Conservation (phyloP, 192 early-diverging fungal genomes). For the Funneliformis mosseae region DNA sequence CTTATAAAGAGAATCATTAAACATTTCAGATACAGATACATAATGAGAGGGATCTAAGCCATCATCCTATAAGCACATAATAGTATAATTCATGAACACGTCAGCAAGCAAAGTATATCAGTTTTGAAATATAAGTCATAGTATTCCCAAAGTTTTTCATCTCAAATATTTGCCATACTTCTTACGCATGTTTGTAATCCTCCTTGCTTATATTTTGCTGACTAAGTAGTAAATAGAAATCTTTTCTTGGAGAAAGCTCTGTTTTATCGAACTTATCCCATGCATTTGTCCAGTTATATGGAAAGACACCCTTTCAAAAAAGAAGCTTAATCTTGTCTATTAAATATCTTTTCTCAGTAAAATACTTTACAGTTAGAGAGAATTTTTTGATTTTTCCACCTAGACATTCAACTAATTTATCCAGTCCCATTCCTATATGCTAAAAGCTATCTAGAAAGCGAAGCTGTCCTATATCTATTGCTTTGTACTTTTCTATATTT, state of each 20-base stretch:
- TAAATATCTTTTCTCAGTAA: slow-evolving; percentile 16
- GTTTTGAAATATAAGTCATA: too few relatives aligned
- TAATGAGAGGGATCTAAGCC: too few relatives aligned
- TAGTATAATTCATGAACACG: too few relatives aligned
- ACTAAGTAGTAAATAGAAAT: slow-evolving; percentile 20
- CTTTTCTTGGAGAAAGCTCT: neutral
- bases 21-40: too few relatives aligned
- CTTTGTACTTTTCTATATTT: too few relatives aligned
- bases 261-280: slow-evolving; percentile 20
- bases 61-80: too few relatives aligned
- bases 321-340: slow-evolving; percentile 28
- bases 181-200: neutral
- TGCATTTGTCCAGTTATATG: slow-evolving; percentile 5
- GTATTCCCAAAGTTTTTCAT: too few relatives aligned
- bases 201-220: slow-evolving; percentile 26
- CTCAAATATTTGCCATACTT: neutral
- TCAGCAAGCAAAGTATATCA: too few relatives aligned
- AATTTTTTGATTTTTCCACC: slow-evolving; percentile 13
- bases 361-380: neutral
- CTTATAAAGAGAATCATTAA: too few relatives aligned
- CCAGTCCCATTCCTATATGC: neutral
- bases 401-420: slow-evolving; percentile 12
- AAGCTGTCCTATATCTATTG: too few relatives aligned
- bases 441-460: too few relatives aligned
- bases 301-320: neutral